Evolutionary conservation across 106 monocot species (phyloP), one percentile per base, ranked within the genome.

Genomic region (Dendrobium nobile): DNA sequence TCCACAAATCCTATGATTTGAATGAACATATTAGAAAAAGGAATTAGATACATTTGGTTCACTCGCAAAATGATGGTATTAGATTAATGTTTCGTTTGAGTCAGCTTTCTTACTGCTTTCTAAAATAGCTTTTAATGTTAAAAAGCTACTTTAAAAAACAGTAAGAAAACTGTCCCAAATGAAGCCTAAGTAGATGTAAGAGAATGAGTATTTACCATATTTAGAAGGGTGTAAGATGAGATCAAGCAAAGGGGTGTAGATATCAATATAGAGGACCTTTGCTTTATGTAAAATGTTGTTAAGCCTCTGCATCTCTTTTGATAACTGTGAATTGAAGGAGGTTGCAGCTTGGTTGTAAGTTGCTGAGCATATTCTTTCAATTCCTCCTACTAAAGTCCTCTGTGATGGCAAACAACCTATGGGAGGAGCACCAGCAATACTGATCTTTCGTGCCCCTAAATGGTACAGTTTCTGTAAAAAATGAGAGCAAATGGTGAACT

Each of bases 401-500:
- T 87, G 87, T 79, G 87, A 87, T 75, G 87, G 87, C 18, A 87
- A 65, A 47, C 87, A 87, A 77, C 87, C 87, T 47, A 87, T 48
- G 2, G 87, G 87, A 72, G 91, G 86, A 65, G 73, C 67, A 15
- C 86, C 82, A 18, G 84, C 80, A 43, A 86, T 77, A 33, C 31
- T 80, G n/a, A 88, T 88, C 47, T 31, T 87, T 68, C 84, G 45
- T 84, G 84, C 87, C 18, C 84, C 87, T 42, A 33, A 61, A 41
- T 81, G 48, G 55, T 87, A 84, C 5, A 87, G 45, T 40, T 87
- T 81, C 87, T 84, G 79, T 80, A 9, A 4, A 75, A 1, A 22
- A 75, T 47, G 24, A 75, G 47, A 47, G n/a, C 10, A 75, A 26
- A 68, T 40, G 33, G 61, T 8, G 73, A 47, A 80, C 9, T 9